These are phyloP conservation scores for Penicillium manginii DNA, from an alignment of 495 filamentous ascomycete species.

Conservation along the genomic window DNA sequence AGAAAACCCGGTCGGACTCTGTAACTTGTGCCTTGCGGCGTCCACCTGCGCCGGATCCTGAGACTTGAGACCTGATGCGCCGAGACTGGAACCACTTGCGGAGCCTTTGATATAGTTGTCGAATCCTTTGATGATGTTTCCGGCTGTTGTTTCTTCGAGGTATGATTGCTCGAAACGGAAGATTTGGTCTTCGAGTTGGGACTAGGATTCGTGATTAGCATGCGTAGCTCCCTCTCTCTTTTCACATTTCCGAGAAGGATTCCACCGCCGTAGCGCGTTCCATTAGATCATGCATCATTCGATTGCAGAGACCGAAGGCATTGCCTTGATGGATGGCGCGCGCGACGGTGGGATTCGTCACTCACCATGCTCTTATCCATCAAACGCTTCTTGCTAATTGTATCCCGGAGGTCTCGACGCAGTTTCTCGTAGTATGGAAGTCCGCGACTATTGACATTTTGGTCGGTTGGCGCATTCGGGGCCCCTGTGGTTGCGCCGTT, in stretches of 20 bases:
- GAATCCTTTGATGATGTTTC: slow-evolving; percentile 97
- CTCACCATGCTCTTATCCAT: slow-evolving; percentile 70
- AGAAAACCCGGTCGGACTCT: slow-evolving; percentile 56
- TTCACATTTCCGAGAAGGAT: not conserved
- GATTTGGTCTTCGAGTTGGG: slow-evolving; percentile 79
- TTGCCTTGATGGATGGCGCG: not conserved
- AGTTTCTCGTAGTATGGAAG: slow-evolving; percentile 76
- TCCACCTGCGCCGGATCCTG: slow-evolving; percentile 33
- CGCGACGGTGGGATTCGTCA: not conserved
- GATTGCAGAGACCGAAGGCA: too few relatives aligned
- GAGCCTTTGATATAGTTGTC: slow-evolving; percentile 95
- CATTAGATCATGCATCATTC: too few relatives aligned
- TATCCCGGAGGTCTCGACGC: slow-evolving; percentile 67
- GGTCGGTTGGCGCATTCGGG: slow-evolving; percentile 36
- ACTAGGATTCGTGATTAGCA: slow-evolving; percentile 35
- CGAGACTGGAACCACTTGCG: slow-evolving; percentile 39
- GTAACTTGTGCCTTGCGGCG: slow-evolving; percentile 53
- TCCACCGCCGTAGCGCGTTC: not conserved
- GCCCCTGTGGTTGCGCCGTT: slow-evolving; percentile 29
- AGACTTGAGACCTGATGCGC: slow-evolving; percentile 51
- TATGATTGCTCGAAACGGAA: slow-evolving; percentile 82
- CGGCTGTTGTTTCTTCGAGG: slow-evolving; percentile 84
- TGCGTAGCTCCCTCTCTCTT: not conserved
- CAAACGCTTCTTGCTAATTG: slow-evolving; percentile 65
- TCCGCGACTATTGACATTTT: slow-evolving; percentile 45